Evolutionary conservation across 306 rosid genomes (phyloP), one percentile per base, ranked within the genome.

Genomic region (Corylus avellana): DNA sequence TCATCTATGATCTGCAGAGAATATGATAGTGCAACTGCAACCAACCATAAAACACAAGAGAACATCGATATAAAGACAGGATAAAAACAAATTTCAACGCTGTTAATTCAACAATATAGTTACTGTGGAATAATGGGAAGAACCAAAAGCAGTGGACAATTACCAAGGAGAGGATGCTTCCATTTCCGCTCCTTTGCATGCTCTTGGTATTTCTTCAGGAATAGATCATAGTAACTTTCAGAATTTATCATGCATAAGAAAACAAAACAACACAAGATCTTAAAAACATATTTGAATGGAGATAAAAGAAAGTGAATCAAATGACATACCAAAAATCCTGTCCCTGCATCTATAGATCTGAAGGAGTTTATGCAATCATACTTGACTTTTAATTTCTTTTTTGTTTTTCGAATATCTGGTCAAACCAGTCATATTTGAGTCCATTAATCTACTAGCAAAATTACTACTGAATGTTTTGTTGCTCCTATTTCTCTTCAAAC

Each of bases 141-240:
- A 44, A 76, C 53, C 71, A 18, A 48, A 82, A 54, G 42, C 32
- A 63, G 47, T 67, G 66, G 9, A 75, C 88, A 48, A 84, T 37
- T 32, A 95, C 99, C 98, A 12, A 90, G 88, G 68, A 95, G 88
- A 42, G 99, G 97, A 72, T 86, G 97, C 86, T 85, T 89, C 99
- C 99, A 95, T 77, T 89, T 89, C 75, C 73, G 84, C 29, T 83
- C 80, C 83, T 80, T 88, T 39, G 89, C 97, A 63, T 91, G 92
- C 78, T 89, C 92, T 86, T 80, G 92, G 83, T 91, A 95, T 75
- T 85, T 95, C 74, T 69, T 82, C 79, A 95, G 82, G 82, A 95
- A 95, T 83, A 90, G 87, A 85, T 95, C 99, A 53, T 95, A 93
- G 83, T 93, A 95, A 50, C 1, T 72, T 78, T 42, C 58, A 5